Conservation (phyloP, 352 stramenopile genomes). For the Phytopythium delawarense region DNA sequence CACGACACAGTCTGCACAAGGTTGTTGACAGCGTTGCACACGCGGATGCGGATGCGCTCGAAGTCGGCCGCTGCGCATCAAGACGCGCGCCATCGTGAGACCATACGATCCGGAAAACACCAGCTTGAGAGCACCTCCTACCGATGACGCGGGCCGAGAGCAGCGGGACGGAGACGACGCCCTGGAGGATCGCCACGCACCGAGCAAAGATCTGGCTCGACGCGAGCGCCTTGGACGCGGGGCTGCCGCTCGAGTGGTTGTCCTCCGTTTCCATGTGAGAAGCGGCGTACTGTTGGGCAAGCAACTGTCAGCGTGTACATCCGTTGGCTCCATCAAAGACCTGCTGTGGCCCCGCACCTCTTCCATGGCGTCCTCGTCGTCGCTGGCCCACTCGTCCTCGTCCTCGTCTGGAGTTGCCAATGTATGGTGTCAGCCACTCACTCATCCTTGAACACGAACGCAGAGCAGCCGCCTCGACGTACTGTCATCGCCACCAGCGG, state of each 20-base stretch:
- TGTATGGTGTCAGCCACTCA: neutral
- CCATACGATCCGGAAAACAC: neutral
- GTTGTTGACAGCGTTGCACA: conserved; percentile 82
- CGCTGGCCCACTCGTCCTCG: conserved; percentile 82
- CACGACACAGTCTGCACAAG: conserved; percentile 60
- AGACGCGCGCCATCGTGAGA: neutral
- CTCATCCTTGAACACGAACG: neutral
- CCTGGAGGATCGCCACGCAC: conserved; percentile 68
- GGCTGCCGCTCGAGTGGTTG: conserved; percentile 11
- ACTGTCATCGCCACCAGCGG: conserved; percentile 45
- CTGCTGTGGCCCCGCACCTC: conserved; percentile 10
- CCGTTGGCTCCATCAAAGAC: neutral
- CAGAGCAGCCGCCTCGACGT: neutral
- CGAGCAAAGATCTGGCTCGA: conserved; percentile 47
- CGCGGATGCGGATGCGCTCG: conserved; percentile 75
- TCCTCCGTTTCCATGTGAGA: conserved; percentile 57
- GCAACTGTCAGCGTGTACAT: neutral
- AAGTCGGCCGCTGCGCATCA: conserved; percentile 52
- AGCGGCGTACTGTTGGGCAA: conserved; percentile 26
- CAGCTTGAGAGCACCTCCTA: conserved; percentile 10
- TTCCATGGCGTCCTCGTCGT: conserved; percentile 89
- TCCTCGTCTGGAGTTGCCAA: conserved; percentile 34
- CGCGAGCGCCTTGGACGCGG: conserved; percentile 30
- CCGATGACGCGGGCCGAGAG: conserved; percentile 44
- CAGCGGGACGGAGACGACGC: conserved; percentile 65